Percentiles rank a stretch among this genome's conserved stretches.
Conservation (phyloP, 306 rosid genomes). For the Fagus sylvatica region DNA sequence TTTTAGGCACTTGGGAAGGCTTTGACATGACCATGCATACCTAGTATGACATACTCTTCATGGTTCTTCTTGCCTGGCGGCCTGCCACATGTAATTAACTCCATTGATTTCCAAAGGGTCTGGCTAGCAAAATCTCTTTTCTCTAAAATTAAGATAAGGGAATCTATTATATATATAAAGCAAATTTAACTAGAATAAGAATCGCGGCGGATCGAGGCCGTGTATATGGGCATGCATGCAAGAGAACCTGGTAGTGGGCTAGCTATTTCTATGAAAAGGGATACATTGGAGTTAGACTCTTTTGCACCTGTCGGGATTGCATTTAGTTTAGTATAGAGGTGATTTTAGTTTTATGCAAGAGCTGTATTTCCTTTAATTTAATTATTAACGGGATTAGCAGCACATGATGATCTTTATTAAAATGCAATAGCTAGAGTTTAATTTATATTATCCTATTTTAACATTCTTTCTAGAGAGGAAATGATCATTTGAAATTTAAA, state of each 20-base stretch:
- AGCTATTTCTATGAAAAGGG: constrained; percentile 32
- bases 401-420: background rate
- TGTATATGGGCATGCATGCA: constrained; percentile 28
- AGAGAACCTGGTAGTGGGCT: constrained; percentile 33
- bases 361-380: background rate
- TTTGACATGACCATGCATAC: constrained; percentile 8
- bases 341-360: too few relatives aligned
- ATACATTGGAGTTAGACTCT: constrained; percentile 37
- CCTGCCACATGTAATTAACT: constrained; percentile 24
- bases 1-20: background rate
- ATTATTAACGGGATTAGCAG: constrained; percentile 17
- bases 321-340: background rate
- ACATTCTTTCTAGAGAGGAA: too few relatives aligned
- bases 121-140: constrained; percentile 17
- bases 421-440: too few relatives aligned
- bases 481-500: too few relatives aligned
- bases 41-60: constrained; percentile 12
- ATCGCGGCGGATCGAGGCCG: constrained; percentile 70
- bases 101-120: constrained; percentile 15
- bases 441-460: too few relatives aligned
- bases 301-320: constrained; percentile 12
- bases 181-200: constrained; percentile 31
- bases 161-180: background rate
- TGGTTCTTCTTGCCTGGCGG: constrained; percentile 7
- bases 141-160: background rate